phyloP scores from a whole-genome alignment of 1,284 basidiomycete genomes.

The Apiotrichum gamsii region DNA sequence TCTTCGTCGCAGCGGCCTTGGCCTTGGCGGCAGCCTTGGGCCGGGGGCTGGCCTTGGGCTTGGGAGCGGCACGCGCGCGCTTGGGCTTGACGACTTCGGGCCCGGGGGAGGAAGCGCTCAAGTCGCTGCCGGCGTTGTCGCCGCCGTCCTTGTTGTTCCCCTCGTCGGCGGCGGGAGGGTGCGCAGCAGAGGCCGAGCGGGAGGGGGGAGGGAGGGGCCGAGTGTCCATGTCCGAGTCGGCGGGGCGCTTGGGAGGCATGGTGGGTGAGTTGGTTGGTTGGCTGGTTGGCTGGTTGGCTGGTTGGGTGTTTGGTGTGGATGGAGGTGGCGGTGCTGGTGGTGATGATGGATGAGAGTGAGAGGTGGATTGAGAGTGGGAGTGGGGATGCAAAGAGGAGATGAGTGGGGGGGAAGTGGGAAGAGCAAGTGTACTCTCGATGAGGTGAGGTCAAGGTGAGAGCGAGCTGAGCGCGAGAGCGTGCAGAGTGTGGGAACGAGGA shows the following conservation, averaged over 20 bases:
- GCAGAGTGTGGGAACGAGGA: too few relatives aligned
- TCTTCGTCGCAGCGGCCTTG: constrained; percentile 3
- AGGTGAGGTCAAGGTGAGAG: too few relatives aligned
- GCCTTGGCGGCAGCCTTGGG: constrained; percentile 1
- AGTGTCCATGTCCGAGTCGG: neutral
- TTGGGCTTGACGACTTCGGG: neutral
- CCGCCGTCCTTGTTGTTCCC: too few relatives aligned
- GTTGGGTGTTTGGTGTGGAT: neutral
- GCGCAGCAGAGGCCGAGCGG: too few relatives aligned
- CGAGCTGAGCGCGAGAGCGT: too few relatives aligned
- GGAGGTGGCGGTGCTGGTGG: neutral
- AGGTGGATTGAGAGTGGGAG: too few relatives aligned
- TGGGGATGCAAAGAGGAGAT: constrained; percentile 71
- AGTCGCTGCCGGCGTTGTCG: neutral
- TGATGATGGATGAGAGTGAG: neutral
- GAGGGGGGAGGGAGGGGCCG: neutral
- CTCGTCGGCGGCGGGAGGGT: too few relatives aligned
- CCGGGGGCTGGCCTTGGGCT: neutral
- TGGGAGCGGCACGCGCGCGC: neutral
- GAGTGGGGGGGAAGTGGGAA: constrained; percentile 48
- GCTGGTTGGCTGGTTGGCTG: neutral
- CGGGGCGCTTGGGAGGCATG: constrained; percentile 3
- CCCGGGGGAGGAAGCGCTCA: neutral
- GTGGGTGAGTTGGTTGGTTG: too few relatives aligned
- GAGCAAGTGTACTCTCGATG: too few relatives aligned